Conservation (phyloP, 2,329 filamentous ascomycete genomes). For the Aspergillaceae sp. region DNA sequence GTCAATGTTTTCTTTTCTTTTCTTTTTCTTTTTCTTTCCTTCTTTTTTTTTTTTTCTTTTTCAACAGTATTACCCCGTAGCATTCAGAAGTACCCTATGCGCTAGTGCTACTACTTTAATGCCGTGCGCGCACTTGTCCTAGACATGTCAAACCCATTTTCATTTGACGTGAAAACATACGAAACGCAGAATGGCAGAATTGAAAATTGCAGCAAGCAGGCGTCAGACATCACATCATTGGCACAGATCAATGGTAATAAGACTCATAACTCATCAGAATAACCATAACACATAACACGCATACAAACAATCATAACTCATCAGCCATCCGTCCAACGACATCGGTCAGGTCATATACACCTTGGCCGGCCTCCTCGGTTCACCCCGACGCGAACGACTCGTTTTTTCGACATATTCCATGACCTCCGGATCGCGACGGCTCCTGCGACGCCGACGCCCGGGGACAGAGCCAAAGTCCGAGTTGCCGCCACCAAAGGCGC, state of each 20-base stretch:
- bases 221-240: too few relatives aligned
- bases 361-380: conserved; percentile 28
- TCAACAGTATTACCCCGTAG: too few relatives aligned
- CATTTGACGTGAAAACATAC: too few relatives aligned
- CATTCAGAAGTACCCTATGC: too few relatives aligned
- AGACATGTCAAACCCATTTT: too few relatives aligned
- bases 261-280: background rate
- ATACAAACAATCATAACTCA: background rate
- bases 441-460: conserved; percentile 13
- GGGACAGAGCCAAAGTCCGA: conserved; percentile 18
- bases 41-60: too few relatives aligned
- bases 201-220: too few relatives aligned
- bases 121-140: too few relatives aligned
- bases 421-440: conserved; percentile 7
- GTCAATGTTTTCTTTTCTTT: too few relatives aligned
- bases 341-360: conserved; percentile 22
- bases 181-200: too few relatives aligned
- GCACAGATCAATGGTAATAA: background rate
- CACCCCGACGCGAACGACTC: conserved; percentile 13
- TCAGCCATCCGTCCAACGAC: background rate
- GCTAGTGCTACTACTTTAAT: too few relatives aligned
- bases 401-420: conserved; percentile 27
- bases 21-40: too few relatives aligned
- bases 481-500: conserved; percentile 13
- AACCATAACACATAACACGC: background rate